Base-by-base conservation (phyloP, 176 grass and related monocot species). In the Saccharum officinarum region DNA sequence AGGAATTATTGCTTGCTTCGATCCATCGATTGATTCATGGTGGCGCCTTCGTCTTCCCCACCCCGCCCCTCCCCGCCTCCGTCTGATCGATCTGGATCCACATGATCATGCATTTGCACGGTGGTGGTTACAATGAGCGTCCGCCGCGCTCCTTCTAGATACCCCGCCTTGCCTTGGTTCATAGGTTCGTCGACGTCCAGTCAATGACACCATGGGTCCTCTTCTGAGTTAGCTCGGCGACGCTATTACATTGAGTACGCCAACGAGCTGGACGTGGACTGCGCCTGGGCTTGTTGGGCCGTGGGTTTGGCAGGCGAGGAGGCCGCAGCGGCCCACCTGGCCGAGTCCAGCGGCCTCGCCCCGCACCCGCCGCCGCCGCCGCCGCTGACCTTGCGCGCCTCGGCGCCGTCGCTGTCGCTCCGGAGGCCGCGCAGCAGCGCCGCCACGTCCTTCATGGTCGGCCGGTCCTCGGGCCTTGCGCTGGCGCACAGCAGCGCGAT, bases 371-470 rank as follows among this genome's bases (percentile, higher is more conserved):
- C 47, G 14, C 60, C 79, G 5, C 66, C 71, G 2, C 76, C 85
- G 10, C 68, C 81, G 3, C 84, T 75, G 14, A 54, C 52, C 47
- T 94, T 94, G 0, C 89, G 61, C 16, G 76, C 65, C 16, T 85
- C 88, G 15, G 68, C 86, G 65, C 77, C 49, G 57, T 97, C 95
- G 69, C 6, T 38, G 37, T 97, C 92, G 52, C 77, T 86, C 4
- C 84, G 92, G 73, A 97, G 93, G 26, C 88, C 95, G 18, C 95
- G 95, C 1, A 97, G 90, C 41, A 97, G 84, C 0, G 95, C 95
- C 28, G 95, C 95, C 34, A 86, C 95, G 69, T 97, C 95, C 59
- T 97, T 97, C 95, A 94, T 97, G 5, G 88, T 89, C 0, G 95
- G 95, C 11, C 95, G 80, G 78, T 97, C 95, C 2, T 88, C 86